Conservation (phyloP, 148 eudicot species). For the Spergularia bocconei region DNA sequence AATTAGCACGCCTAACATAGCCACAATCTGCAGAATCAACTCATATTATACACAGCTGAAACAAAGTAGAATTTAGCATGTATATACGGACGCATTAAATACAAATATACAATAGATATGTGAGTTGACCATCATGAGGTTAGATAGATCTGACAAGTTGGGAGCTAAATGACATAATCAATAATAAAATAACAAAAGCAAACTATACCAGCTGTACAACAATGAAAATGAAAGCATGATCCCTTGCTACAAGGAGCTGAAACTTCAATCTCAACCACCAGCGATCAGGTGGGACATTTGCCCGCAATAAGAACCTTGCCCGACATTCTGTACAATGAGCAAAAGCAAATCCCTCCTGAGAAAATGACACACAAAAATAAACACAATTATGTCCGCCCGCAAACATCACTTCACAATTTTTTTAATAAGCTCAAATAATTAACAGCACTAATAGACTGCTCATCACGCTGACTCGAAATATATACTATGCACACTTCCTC, state of each 20-base stretch:
- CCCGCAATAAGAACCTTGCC: conserved; percentile 80
- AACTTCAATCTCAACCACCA: conserved; percentile 98
- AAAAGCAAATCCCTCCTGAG: conserved; percentile 98
- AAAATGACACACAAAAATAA: conserved; percentile 15
- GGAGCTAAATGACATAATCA: neutral
- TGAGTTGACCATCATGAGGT: neutral
- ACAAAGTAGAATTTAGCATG: neutral
- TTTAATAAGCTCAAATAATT: no score
- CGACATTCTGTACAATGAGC: conserved; percentile 99
- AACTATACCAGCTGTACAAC: conserved; percentile 84
- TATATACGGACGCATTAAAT: neutral
- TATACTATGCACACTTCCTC: no score
- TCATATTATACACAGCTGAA: conserved; percentile 10
- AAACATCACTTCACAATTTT: no score
- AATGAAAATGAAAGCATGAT: conserved; percentile 82
- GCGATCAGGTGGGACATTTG: conserved; percentile 94
- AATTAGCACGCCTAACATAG: conserved; percentile 75
- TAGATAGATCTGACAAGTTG: neutral
- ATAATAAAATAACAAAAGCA: neutral
- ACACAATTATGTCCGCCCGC: neutral
- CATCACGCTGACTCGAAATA: no score
- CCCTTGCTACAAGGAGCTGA: conserved; percentile 97
- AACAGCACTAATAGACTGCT: no score
- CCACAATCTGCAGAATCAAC: conserved; percentile 71
- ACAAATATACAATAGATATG: neutral